Conservation (phyloP, 257 asterid genomes). For the Penstemon barbatus region DNA sequence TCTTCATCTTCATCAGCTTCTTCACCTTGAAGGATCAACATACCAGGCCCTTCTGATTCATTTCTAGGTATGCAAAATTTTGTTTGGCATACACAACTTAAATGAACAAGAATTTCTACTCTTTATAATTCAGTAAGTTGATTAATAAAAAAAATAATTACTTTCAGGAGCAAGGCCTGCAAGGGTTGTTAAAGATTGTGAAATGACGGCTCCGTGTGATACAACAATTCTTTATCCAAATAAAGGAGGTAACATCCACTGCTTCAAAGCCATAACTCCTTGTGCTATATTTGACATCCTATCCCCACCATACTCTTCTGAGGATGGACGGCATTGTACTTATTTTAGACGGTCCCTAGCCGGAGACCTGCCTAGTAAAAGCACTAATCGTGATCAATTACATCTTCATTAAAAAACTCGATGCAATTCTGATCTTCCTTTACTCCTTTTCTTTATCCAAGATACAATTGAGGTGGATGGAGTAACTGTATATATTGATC, state of each 20-base stretch:
- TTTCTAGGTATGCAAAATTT: constrained; percentile 51
- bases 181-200: constrained; percentile 67
- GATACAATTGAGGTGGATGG: constrained; percentile 80
- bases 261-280: constrained; percentile 88
- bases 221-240: constrained; percentile 86
- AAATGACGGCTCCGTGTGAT: constrained; percentile 82
- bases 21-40: too few relatives aligned
- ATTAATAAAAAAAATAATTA: constrained; percentile 12
- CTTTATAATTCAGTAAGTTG: constrained; percentile 8
- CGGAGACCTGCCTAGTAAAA: constrained; percentile 76
- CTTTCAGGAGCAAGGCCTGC: constrained; percentile 78
- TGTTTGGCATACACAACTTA: too few relatives aligned
- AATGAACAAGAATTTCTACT: too few relatives aligned
- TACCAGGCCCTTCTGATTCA: constrained; percentile 70
- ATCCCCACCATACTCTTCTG: constrained; percentile 92
- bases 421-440: constrained; percentile 2
- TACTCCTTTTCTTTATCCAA: constrained; percentile 25
- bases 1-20: too few relatives aligned
- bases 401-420: background rate
- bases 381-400: background rate
- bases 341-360: constrained; percentile 70
- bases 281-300: constrained; percentile 97
- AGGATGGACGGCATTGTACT: constrained; percentile 92
- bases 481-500: constrained; percentile 35
- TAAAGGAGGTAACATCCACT: constrained; percentile 90